Evolutionary conservation across 208 protist species (phyloP).

Genomic region (Porcisia hertigi): DNA sequence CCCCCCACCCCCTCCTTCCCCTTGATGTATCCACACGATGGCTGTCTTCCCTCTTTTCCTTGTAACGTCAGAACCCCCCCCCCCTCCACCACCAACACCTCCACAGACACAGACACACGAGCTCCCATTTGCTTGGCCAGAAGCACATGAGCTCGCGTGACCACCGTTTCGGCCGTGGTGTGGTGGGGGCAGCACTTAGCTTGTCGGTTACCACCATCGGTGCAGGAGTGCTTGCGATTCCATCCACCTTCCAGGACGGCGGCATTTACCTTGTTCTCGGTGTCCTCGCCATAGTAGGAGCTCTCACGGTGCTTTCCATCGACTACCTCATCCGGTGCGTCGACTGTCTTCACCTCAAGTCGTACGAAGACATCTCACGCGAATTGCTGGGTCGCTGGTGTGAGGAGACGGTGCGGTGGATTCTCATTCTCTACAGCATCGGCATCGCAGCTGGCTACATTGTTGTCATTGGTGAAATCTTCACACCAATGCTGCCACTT

Average conservation of each 20-base stretch:
- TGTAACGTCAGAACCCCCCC: no score
- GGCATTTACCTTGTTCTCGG: constrained; percentile 54
- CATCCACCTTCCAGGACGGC: constrained; percentile 60
- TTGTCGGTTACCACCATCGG: constrained; percentile 76
- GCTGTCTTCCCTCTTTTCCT: background rate
- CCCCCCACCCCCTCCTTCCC: background rate
- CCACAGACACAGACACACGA: background rate
- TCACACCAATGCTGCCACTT: constrained; percentile 56
- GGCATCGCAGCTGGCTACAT: constrained; percentile 78
- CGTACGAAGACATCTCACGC: constrained; percentile 81
- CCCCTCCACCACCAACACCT: background rate
- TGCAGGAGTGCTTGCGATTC: constrained; percentile 64
- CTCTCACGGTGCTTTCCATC: constrained; percentile 68
- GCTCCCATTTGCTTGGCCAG: background rate
- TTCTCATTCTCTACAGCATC: constrained; percentile 72
- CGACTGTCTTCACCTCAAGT: constrained; percentile 54
- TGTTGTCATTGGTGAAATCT: constrained; percentile 75
- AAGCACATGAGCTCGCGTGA: constrained; percentile 15
- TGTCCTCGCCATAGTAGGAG: constrained; percentile 44
- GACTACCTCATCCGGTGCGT: constrained; percentile 79
- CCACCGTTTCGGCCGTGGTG: constrained; percentile 21
- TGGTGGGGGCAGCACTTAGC: constrained; percentile 56
- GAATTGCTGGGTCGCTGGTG: constrained; percentile 65
- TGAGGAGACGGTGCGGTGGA: constrained; percentile 70
- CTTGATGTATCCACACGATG: background rate